Evolutionary conservation across 2,329 filamentous ascomycete species (phyloP).

Genomic region (Ciborinia camelliae): DNA sequence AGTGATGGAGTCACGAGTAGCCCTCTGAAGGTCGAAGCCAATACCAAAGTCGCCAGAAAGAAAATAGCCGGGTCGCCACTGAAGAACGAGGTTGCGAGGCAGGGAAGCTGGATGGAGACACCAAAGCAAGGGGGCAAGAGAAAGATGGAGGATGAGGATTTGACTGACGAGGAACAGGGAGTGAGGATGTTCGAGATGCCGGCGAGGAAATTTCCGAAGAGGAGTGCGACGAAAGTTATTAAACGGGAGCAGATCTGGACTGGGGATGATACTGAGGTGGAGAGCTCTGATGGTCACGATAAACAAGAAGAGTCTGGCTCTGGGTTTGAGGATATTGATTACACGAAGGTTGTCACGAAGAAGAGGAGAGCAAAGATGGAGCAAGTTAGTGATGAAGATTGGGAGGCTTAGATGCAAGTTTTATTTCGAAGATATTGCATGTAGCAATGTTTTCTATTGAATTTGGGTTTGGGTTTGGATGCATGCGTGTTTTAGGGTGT

Average conservation of each 20-base stretch:
- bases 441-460: neutral
- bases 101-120: neutral
- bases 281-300: neutral
- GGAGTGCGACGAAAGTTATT: neutral
- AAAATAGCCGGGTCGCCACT: neutral
- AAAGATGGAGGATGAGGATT: neutral
- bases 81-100: neutral
- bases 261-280: neutral
- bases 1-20: neutral
- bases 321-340: conserved; percentile 5
- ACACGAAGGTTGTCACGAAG: neutral
- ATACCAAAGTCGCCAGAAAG: neutral
- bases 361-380: neutral
- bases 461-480: neutral
- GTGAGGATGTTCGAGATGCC: neutral
- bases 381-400: neutral
- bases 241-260: neutral
- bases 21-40: neutral
- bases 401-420: neutral
- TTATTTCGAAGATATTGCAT: neutral
- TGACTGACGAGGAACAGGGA: neutral
- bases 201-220: neutral
- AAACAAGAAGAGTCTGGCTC: neutral
- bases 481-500: no score
- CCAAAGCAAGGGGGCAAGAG: neutral